These are phyloP conservation scores for Leishmania aethiopica DNA, from an alignment of 208 protist species.

Conservation along the genomic window DNA sequence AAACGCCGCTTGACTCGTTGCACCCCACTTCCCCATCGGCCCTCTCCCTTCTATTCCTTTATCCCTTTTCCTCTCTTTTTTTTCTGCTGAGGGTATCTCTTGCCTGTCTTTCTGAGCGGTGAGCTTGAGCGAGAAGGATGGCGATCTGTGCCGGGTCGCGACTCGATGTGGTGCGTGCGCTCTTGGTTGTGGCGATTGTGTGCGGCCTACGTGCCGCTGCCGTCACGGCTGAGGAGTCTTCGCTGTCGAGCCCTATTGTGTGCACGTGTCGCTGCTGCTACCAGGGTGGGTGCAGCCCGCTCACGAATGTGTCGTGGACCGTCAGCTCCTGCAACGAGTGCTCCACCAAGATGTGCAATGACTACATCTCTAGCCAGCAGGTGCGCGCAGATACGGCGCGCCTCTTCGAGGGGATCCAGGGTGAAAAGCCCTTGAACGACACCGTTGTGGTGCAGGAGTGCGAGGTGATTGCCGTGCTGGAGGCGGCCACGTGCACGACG, in stretches of 20 bases:
- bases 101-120: not conserved
- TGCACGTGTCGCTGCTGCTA: conserved; percentile 86
- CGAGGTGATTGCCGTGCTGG: conserved; percentile 69
- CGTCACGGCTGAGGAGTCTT: not conserved
- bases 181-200: not conserved
- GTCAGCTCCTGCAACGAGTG: conserved; percentile 53
- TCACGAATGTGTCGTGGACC: conserved; percentile 57
- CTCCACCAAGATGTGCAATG: conserved; percentile 60
- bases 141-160: not conserved
- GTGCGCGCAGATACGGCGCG: conserved; percentile 68
- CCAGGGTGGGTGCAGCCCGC: conserved; percentile 62
- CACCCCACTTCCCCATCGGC: not conserved
- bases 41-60: not conserved
- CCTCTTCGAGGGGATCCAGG: conserved; percentile 66
- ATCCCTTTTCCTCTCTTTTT: not conserved
- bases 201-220: not conserved
- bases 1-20: not conserved
- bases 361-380: conserved; percentile 51
- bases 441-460: conserved; percentile 59
- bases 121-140: not conserved
- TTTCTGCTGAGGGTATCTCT: not conserved
- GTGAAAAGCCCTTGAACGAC: conserved; percentile 29
- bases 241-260: conserved; percentile 33
- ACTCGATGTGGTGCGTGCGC: not conserved
- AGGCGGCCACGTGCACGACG: conserved; percentile 62